Conservation (phyloP, 805 yeast species). For the Huiozyma naganishii region DNA sequence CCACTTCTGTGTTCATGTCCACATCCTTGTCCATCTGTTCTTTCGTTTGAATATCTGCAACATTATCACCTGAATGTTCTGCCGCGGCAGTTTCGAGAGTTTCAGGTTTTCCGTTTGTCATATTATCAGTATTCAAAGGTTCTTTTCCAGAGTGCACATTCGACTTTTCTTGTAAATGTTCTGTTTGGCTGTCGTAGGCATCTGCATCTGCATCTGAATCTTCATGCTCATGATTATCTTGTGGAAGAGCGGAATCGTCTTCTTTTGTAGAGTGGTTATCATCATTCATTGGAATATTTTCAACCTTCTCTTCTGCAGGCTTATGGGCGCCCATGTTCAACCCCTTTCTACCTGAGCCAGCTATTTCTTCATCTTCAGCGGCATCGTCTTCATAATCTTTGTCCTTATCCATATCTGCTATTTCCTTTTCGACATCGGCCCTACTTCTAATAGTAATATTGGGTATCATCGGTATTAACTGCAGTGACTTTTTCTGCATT, state of each 20-base stretch:
- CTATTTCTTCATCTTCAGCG: conserved; percentile 25
- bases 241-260: not conserved
- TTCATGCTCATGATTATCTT: conserved; percentile 11
- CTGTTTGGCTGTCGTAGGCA: conserved; percentile 10
- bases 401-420: conserved; percentile 33
- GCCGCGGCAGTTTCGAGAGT: not conserved
- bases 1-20: conserved; percentile 2
- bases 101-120: not conserved
- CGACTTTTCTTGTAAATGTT: conserved; percentile 8
- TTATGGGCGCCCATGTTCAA: conserved; percentile 28
- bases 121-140: conserved; percentile 14
- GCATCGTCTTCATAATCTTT: conserved; percentile 30
- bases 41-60: conserved; percentile 10
- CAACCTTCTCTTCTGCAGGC: conserved; percentile 13
- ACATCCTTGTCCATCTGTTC: not conserved
- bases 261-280: not conserved
- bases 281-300: not conserved
- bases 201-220: conserved; percentile 20
- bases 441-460: conserved; percentile 70
- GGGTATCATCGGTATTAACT: conserved; percentile 76
- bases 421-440: conserved; percentile 60
- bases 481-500: conserved; percentile 81
- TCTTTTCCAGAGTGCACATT: not conserved
- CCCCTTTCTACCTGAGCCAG: conserved; percentile 29
- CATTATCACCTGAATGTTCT: not conserved